Evolutionary conservation across 306 rosid species (phyloP), one percentile per base, ranked within the genome.

Genomic region (Calophaca sinica): DNA sequence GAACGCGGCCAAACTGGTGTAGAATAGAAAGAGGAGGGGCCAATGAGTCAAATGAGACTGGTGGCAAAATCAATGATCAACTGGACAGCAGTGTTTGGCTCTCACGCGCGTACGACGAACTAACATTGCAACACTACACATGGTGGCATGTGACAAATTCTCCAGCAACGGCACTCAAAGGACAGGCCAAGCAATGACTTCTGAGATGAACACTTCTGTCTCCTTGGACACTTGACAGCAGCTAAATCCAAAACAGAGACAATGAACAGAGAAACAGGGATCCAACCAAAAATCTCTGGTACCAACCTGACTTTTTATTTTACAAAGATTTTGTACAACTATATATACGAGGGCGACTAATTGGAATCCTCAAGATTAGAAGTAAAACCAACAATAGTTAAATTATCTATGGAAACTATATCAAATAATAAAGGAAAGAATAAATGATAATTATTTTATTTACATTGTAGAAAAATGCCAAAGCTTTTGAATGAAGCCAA

Each of bases 391-490:
- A 3, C 1, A 45, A 45, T 45, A 11, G 13, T 11, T 45, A 45
- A 45, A 45, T 4, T 11, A 45, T 11, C 51, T 9, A 45, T 7
- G 51, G 51, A 45, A 45, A 45, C 51, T 9, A 45, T 45, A 45
- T 11, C 13, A 10, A 45, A 45, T 45, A 45, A 45, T 45, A 45
- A 45, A 10, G 51, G n/a, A 45, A 45, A 45, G n/a, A 9, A 2
- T 45, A 11, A 45, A 45, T 45, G 51, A 45, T 45, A 45, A 45
- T 3, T 9, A 45, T 45, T 11, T 31, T 5, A 68, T 59, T 77
- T 54, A 33, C 38, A 77, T 15, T 68, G 11, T 50, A 38, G 53
- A 77, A 69, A 68, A 77, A 78, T n/a, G 57, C 39, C 53, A 46
- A 69, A 59, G 28, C 48, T 26, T 69, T 59, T 70, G 11, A 36